Conservation (phyloP, 2,329 filamentous ascomycete species). For the Fusarium caatingaense region DNA sequence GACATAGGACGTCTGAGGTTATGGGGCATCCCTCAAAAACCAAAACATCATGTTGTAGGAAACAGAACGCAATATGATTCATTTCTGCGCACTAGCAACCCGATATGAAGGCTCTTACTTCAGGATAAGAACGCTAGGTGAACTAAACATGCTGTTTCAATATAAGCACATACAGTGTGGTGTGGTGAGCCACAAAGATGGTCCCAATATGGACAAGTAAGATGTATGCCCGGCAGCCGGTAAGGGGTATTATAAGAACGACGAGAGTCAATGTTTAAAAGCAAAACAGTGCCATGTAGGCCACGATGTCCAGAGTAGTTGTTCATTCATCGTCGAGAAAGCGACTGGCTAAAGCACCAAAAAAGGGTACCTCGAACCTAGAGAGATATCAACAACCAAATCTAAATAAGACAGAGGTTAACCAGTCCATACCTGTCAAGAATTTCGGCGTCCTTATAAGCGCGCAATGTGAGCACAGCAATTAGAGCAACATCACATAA, state of each 20-base stretch:
- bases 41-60: not conserved
- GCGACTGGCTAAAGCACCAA: slow-evolving; percentile 85
- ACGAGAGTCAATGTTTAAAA: slow-evolving; percentile 3
- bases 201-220: not conserved
- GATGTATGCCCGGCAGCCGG: not conserved
- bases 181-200: not conserved
- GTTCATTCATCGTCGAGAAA: slow-evolving; percentile 85
- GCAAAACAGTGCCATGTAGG: not conserved
- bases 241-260: slow-evolving; percentile 32
- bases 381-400: slow-evolving; percentile 7
- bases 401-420: not conserved
- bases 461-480: slow-evolving; percentile 78
- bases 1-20: not conserved
- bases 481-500: slow-evolving; percentile 80
- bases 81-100: not conserved
- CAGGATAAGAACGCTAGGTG: not conserved
- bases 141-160: not conserved
- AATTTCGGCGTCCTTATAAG: slow-evolving; percentile 84
- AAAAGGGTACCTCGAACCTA: slow-evolving; percentile 87
- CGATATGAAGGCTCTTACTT: not conserved
- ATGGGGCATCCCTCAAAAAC: not conserved
- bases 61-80: not conserved
- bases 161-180: not conserved
- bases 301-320: not conserved
- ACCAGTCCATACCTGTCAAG: slow-evolving; percentile 64